Percentiles rank a stretch among this genome's conserved stretches.
Evolutionary conservation across 1,139 yeast genomes (phyloP).

Genomic region (Hemisphaericaspora subhashii): DNA sequence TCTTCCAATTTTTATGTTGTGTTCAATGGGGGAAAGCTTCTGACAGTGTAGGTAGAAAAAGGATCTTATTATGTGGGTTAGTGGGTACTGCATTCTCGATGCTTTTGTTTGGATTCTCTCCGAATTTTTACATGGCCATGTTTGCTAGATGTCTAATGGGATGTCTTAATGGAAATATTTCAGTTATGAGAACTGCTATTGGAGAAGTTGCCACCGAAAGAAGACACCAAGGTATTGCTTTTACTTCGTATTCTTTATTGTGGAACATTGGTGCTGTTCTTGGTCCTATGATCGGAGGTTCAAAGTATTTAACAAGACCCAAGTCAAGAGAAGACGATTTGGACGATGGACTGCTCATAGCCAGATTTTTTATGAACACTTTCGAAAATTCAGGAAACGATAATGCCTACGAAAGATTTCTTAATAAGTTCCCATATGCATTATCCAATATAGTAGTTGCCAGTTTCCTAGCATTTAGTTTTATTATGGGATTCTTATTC

Average conservation of each 20-base stretch:
- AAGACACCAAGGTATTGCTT: slow-evolving; percentile 61
- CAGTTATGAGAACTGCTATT: slow-evolving; percentile 58
- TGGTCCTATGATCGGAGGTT: slow-evolving; percentile 55
- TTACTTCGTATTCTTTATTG: slow-evolving; percentile 57
- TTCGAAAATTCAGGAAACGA: slow-evolving; percentile 2
- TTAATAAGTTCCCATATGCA: slow-evolving; percentile 49
- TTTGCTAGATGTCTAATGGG: slow-evolving; percentile 55
- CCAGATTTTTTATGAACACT: slow-evolving; percentile 5
- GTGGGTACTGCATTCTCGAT: slow-evolving; percentile 50
- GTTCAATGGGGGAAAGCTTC: slow-evolving; percentile 60
- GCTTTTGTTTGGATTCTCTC: slow-evolving; percentile 53
- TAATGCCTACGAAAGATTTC: slow-evolving; percentile 11
- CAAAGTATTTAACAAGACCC: slow-evolving; percentile 32
- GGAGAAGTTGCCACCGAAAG: slow-evolving; percentile 61
- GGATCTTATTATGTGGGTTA: slow-evolving; percentile 52
- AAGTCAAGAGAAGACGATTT: slow-evolving; percentile 14
- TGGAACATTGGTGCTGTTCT: slow-evolving; percentile 56
- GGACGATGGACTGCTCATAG: slow-evolving; percentile 7
- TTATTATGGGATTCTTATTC: slow-evolving; percentile 43
- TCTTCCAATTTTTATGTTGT: slow-evolving; percentile 54
- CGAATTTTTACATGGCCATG: slow-evolving; percentile 50
- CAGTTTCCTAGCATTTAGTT: slow-evolving; percentile 35
- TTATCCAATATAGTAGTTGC: slow-evolving; percentile 60
- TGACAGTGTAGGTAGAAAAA: slow-evolving; percentile 57
- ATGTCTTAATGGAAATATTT: slow-evolving; percentile 59